Conservation (phyloP, 371 early-diverging fungal genomes). For the Rhizopus arrhizus region DNA sequence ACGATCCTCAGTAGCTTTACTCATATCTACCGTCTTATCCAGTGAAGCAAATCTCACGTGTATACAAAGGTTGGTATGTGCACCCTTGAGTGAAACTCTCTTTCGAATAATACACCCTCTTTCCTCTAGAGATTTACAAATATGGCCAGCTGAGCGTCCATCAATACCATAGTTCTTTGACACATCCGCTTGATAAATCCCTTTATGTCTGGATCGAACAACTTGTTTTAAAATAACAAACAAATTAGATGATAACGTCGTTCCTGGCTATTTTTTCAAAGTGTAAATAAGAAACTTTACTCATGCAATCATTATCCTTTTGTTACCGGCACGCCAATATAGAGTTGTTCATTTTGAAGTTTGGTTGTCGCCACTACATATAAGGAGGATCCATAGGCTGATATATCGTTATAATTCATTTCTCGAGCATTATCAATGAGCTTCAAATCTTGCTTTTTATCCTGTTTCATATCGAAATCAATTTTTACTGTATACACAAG, state of each 20-base stretch:
- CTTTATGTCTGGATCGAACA: slow-evolving; percentile 24
- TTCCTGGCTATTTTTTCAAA: slow-evolving; percentile 26
- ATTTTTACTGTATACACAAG: not conserved
- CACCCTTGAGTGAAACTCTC: slow-evolving; percentile 17
- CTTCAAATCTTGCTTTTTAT: slow-evolving; percentile 15
- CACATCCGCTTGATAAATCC: slow-evolving; percentile 37
- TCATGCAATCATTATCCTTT: too few relatives aligned
- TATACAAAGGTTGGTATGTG: slow-evolving; percentile 40
- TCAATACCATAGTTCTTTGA: slow-evolving; percentile 34
- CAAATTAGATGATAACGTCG: slow-evolving; percentile 26
- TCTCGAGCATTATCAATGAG: slow-evolving; percentile 15
- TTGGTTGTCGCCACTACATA: slow-evolving; percentile 26
- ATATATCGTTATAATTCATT: slow-evolving; percentile 27
- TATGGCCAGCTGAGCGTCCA: slow-evolving; percentile 47
- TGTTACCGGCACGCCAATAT: slow-evolving; percentile 34
- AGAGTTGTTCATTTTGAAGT: slow-evolving; percentile 40
- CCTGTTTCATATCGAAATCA: not conserved
- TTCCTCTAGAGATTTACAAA: slow-evolving; percentile 39
- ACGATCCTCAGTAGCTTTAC: slow-evolving; percentile 7
- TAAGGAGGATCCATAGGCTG: slow-evolving; percentile 29
- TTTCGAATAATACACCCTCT: slow-evolving; percentile 40
- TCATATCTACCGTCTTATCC: slow-evolving; percentile 1
- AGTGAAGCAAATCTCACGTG: slow-evolving; percentile 28
- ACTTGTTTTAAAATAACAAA: slow-evolving; percentile 27
- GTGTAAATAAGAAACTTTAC: not conserved